These are phyloP conservation scores for Colletotrichum gigasporum DNA, from an alignment of 2,329 filamentous ascomycete species.

Conservation along the genomic window DNA sequence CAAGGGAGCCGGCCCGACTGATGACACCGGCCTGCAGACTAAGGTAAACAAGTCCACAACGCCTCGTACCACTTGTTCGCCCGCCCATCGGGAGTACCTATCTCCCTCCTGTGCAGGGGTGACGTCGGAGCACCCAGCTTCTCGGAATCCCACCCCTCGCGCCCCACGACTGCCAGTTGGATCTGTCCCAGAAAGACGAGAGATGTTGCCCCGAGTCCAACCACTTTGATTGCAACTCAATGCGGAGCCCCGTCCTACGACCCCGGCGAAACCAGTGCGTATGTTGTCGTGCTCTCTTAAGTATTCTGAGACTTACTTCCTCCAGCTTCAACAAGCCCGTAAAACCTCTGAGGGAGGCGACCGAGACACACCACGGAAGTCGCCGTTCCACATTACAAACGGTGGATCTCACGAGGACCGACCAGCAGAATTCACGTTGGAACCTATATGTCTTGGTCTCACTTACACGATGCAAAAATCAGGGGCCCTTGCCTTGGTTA, in stretches of 20 bases:
- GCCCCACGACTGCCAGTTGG: background rate
- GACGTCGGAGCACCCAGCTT: conserved; percentile 20
- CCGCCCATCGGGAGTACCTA: background rate
- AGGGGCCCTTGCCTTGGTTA: no score
- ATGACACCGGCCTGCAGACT: background rate
- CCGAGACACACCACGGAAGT: no score
- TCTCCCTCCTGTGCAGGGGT: conserved; percentile 8
- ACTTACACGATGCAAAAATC: no score
- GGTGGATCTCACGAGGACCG: no score
- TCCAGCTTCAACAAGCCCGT: no score
- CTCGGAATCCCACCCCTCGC: conserved; percentile 10
- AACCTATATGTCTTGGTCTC: no score
- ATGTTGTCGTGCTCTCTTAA: no score
- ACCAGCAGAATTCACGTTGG: no score
- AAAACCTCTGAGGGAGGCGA: no score
- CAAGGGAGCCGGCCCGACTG: background rate
- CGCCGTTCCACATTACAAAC: no score
- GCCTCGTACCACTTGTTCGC: background rate
- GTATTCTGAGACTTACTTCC: no score
- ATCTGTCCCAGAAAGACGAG: background rate
- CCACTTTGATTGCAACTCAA: background rate
- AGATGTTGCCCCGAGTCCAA: background rate
- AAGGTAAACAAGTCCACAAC: background rate
- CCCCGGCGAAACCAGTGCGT: background rate
- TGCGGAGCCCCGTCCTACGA: background rate